Evolutionary conservation across 192 early-diverging fungal species (phyloP).

Genomic region (Backusella tarrabulga): DNA sequence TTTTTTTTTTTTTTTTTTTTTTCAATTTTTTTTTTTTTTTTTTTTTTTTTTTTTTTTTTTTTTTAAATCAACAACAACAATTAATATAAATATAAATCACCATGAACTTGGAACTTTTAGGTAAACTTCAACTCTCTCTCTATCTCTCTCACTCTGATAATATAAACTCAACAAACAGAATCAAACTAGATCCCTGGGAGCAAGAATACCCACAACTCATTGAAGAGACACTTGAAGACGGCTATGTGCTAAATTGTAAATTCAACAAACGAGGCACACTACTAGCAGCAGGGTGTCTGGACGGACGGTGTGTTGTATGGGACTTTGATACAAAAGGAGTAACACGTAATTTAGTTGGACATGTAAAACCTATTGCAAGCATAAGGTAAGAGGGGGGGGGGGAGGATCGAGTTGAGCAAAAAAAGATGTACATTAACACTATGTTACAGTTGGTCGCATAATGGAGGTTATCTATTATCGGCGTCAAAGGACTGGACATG

Average conservation of each 20-base stretch:
- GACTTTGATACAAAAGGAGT: constrained; percentile 87
- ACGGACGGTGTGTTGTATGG: constrained; percentile 82
- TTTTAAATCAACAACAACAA: neutral
- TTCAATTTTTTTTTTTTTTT: too few relatives aligned
- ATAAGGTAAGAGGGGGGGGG: constrained; percentile 53
- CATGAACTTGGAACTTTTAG: constrained; percentile 4
- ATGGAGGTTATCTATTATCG: constrained; percentile 77
- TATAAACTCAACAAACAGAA: neutral
- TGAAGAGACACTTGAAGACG: constrained; percentile 72
- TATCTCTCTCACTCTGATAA: neutral
- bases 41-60: neutral
- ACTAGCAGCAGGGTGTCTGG: constrained; percentile 75
- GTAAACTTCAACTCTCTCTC: neutral
- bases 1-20: too few relatives aligned
- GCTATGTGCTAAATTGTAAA: constrained; percentile 60
- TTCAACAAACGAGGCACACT: constrained; percentile 84
- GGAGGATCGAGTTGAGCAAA: too few relatives aligned
- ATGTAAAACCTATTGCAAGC: constrained; percentile 73
- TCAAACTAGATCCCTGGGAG: constrained; percentile 67
- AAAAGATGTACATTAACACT: too few relatives aligned
- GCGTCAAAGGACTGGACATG: constrained; percentile 79
- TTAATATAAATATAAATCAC: neutral
- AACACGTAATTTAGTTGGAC: constrained; percentile 65
- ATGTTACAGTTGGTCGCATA: constrained; percentile 53
- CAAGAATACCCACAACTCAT: constrained; percentile 80